A percentile compares a stretch with the other conserved stretches of the same genome.
Evolutionary conservation across 2,329 filamentous ascomycete genomes (phyloP).

Genomic region (Exophiala aquamarina): DNA sequence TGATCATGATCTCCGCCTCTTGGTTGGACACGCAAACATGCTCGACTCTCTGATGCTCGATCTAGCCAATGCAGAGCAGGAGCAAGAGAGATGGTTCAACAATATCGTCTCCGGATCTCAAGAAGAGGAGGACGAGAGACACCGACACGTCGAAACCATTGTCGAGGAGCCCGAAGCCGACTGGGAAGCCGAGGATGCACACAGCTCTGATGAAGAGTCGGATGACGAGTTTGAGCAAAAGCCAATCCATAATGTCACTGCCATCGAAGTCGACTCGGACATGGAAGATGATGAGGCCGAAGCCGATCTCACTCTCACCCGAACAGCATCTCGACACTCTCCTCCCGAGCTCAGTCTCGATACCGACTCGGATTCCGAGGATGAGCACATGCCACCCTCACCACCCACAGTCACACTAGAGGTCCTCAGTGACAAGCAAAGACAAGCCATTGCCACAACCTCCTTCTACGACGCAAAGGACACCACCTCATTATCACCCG

Average conservation of each 20-base stretch:
- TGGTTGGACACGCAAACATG: conserved; percentile 97
- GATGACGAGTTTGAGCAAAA: conserved; percentile 55
- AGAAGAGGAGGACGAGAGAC: conserved; percentile 71
- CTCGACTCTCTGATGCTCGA: conserved; percentile 91
- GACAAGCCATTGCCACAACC: conserved; percentile 42
- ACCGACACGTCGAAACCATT: conserved; percentile 72
- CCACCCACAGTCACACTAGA: conserved; percentile 60
- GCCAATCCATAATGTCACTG: conserved; percentile 55
- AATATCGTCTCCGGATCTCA: conserved; percentile 79
- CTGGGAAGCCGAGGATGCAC: conserved; percentile 65
- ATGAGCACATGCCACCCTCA: conserved; percentile 71
- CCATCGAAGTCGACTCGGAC: conserved; percentile 52
- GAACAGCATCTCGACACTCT: conserved; percentile 66
- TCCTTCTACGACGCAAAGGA: conserved; percentile 35
- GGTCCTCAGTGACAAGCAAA: conserved; percentile 61
- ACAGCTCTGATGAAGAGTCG: conserved; percentile 52
- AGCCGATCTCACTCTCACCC: conserved; percentile 65
- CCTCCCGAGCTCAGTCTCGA: conserved; percentile 71
- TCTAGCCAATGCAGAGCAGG: conserved; percentile 88
- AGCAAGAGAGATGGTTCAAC: conserved; percentile 98
- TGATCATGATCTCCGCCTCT: conserved; percentile 90
- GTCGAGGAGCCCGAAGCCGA: conserved; percentile 73
- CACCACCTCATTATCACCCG: conserved; percentile 21
- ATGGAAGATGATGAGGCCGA: conserved; percentile 56
- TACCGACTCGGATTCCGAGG: conserved; percentile 66